Percentiles rank a stretch among this genome's conserved stretches.
phyloP scores from a whole-genome alignment of 495 filamentous ascomycete genomes.

The Tuber magnatum region DNA sequence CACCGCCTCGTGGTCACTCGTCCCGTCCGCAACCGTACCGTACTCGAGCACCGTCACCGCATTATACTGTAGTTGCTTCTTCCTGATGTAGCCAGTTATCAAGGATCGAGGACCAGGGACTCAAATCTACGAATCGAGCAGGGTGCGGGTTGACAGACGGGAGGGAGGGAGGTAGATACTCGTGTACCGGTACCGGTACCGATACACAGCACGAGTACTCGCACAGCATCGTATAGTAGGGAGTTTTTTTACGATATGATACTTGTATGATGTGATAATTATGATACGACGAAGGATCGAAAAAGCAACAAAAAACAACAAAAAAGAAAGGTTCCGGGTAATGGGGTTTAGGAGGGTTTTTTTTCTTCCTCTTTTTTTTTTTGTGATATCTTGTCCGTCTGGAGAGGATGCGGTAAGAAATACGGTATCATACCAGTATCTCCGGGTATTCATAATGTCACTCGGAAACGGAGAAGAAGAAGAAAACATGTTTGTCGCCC shows the following conservation, averaged over 20 bases:
- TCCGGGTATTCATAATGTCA: not conserved
- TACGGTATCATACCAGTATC: too few relatives aligned
- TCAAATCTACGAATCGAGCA: not conserved
- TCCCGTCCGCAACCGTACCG: not conserved
- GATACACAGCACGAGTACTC: not conserved
- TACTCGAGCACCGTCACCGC: constrained; percentile 6
- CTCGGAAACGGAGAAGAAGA: not conserved
- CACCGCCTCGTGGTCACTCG: too few relatives aligned
- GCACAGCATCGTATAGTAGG: not conserved
- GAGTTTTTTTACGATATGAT: not conserved
- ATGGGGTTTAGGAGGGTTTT: not conserved
- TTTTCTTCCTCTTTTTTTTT: not conserved
- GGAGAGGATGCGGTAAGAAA: not conserved
- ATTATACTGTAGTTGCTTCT: constrained; percentile 20
- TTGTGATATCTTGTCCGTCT: not conserved
- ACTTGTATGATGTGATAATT: not conserved
- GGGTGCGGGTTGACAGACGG: not conserved
- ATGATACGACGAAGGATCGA: not conserved
- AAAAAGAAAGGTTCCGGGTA: not conserved
- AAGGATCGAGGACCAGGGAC: not conserved
- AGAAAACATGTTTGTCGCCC: not conserved
- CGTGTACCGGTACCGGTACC: not conserved
- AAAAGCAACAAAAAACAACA: not conserved
- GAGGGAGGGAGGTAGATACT: not conserved
- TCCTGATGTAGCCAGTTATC: not conserved